phyloP scores from a whole-genome alignment of 106 monocot genomes.

The Triglochin maritima region DNA sequence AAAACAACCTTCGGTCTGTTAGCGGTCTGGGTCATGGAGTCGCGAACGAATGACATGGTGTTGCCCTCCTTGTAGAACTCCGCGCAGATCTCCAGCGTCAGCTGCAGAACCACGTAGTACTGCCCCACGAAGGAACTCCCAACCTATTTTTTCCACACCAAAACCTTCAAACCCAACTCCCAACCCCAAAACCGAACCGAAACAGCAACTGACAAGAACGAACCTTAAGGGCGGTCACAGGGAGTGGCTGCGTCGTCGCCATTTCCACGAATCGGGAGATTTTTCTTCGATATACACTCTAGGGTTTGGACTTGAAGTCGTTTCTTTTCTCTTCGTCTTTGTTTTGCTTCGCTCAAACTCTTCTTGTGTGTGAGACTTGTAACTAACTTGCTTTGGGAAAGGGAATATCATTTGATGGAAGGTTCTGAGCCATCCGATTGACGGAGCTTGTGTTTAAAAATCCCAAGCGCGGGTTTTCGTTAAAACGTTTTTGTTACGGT shows the following conservation, averaged over 20 bases:
- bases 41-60: constrained; percentile 22
- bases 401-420: too few species aligned
- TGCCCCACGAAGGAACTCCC: constrained; percentile 35
- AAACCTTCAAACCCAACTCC: background rate
- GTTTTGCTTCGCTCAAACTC: too few species aligned
- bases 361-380: too few species aligned
- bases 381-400: too few species aligned
- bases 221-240: constrained; percentile 11
- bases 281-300: too few species aligned
- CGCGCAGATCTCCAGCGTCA: constrained; percentile 22
- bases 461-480: too few species aligned
- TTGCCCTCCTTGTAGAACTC: constrained; percentile 31
- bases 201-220: too few species aligned
- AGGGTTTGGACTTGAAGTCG: too few species aligned
- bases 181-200: background rate
- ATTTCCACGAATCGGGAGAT: background rate
- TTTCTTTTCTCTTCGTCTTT: too few species aligned
- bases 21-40: constrained; percentile 7
- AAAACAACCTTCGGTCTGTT: constrained; percentile 19
- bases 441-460: too few species aligned
- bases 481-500: too few species aligned
- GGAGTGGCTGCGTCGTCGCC: background rate
- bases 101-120: constrained; percentile 24
- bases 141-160: constrained; percentile 11
- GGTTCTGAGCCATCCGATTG: too few species aligned